These are phyloP conservation scores for Naganishia albida DNA, from an alignment of 1,284 basidiomycete genomes.

Conservation along the genomic window DNA sequence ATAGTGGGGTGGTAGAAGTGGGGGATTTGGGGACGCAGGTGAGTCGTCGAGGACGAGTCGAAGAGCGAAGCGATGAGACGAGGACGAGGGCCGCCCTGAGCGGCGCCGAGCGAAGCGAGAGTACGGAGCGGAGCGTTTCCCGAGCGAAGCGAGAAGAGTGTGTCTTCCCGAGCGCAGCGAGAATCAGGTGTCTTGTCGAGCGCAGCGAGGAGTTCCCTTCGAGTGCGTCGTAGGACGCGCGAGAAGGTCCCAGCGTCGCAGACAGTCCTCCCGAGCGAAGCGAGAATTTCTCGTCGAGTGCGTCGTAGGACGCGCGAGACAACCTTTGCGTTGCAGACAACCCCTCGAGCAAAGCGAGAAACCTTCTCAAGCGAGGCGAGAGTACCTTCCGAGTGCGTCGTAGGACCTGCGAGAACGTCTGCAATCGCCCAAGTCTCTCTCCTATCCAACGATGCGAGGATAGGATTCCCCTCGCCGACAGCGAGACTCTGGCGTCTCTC, in stretches of 20 bases:
- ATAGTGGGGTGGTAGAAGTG: slow-evolving; percentile 82
- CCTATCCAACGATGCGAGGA: no score
- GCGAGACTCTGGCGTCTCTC: no score
- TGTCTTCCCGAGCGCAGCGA: neutral
- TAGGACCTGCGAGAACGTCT: no score
- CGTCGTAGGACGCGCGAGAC: neutral
- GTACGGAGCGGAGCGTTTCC: neutral
- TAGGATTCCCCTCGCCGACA: no score
- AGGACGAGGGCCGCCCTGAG: neutral
- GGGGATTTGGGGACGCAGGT: slow-evolving; percentile 93
- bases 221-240: neutral
- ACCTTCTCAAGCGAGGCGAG: neutral
- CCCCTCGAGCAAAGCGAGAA: neutral
- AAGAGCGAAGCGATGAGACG: slow-evolving; percentile 1
- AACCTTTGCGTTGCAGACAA: no score
- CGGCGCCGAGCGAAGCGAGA: slow-evolving; percentile 3
- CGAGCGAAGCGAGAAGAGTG: neutral
- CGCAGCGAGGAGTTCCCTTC: neutral
- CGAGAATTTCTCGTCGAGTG: neutral
- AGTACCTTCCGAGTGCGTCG: neutral
- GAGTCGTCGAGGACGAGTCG: slow-evolving; percentile 40
- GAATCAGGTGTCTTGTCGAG: neutral
- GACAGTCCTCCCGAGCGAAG: neutral
- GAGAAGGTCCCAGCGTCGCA: neutral
- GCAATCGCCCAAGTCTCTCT: no score